Evolutionary conservation across 2,329 filamentous ascomycete species (phyloP).

Genomic region (Fusarium beomiforme): DNA sequence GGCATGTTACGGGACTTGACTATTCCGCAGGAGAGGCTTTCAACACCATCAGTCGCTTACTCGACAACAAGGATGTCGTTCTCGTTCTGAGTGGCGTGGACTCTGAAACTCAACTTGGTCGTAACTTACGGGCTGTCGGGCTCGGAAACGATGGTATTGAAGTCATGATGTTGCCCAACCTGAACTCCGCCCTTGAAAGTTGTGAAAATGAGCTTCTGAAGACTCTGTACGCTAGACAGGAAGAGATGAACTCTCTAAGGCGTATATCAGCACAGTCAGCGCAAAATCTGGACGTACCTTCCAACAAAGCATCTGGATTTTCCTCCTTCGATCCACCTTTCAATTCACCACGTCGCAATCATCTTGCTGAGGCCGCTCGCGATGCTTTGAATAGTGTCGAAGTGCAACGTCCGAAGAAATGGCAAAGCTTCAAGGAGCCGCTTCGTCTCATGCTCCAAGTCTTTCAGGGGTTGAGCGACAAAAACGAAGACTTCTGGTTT

Average conservation of each 20-base stretch:
- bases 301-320: slow-evolving; percentile 45
- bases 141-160: slow-evolving; percentile 77
- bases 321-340: slow-evolving; percentile 58
- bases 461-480: slow-evolving; percentile 87
- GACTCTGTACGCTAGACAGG: slow-evolving; percentile 77
- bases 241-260: slow-evolving; percentile 62
- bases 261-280: slow-evolving; percentile 53
- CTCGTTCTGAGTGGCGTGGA: slow-evolving; percentile 87
- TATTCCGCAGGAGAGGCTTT: slow-evolving; percentile 98
- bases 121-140: slow-evolving; percentile 83
- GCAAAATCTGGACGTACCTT: slow-evolving; percentile 60
- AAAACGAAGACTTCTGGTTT: slow-evolving; percentile 97
- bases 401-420: slow-evolving; percentile 69
- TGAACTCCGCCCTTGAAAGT: slow-evolving; percentile 92
- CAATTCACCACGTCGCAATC: slow-evolving; percentile 82
- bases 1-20: slow-evolving; percentile 90
- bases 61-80: slow-evolving; percentile 79
- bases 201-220: slow-evolving; percentile 95
- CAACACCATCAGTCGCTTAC: slow-evolving; percentile 86
- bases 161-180: slow-evolving; percentile 84
- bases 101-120: slow-evolving; percentile 78
- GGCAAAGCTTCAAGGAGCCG: slow-evolving; percentile 89
- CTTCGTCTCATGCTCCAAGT: slow-evolving; percentile 92
- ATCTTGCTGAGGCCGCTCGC: slow-evolving; percentile 81
- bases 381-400: slow-evolving; percentile 77